Base-by-base conservation (phyloP, 1,284 basidiomycete genomes). In the Apiotrichum brassicae region DNA sequence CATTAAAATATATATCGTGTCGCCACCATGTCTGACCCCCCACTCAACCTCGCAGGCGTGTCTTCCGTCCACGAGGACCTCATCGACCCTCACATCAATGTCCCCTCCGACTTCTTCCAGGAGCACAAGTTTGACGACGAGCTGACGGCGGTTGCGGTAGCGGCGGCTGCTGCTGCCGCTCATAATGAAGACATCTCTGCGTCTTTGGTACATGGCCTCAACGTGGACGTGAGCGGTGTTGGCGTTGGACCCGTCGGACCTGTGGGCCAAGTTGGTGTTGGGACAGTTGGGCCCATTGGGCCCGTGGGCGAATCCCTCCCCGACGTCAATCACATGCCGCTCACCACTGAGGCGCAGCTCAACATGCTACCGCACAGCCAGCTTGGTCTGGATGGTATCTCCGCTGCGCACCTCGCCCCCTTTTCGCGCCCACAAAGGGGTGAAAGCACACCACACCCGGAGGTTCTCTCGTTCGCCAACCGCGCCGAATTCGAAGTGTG, bases 401-500 rank as follows among this genome's bases (percentile, higher is more conserved):
- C 39, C 16, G 20, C 46, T 6, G 36, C 57, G 19, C 56, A 60
- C 38, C 42, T 61, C 4, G 65, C 66, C 4, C 67, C 66, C 6
- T 67, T 62, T 46, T 53, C 49, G 12, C 57, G 53, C 35, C 63
- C 62, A 11, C 45, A 60, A 14, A 53, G 68, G n/a, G 54, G 54
- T 35, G 43, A 53, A 7, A n/a, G 24, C 23, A 64, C 64, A n/a
- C 65, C 65, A 9, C 56, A 60, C 55, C 70, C 70, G 4, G 51
- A 63, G 38, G 43, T 59, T 24, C 48, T 64, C 5, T 37, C 40
- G 12, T 72, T 72, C 40, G 33, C 40, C 1, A 60, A 49, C 35
- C 49, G 58, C 35, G 51, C 46, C 22, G 54, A 65, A 36, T 72
- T 72, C 43, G 56, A 66, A 1, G 56, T 48, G 5, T 72, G 70